Conservation (phyloP, 2,329 filamentous ascomycete genomes). For the Phyllosticta ampelicida region DNA sequence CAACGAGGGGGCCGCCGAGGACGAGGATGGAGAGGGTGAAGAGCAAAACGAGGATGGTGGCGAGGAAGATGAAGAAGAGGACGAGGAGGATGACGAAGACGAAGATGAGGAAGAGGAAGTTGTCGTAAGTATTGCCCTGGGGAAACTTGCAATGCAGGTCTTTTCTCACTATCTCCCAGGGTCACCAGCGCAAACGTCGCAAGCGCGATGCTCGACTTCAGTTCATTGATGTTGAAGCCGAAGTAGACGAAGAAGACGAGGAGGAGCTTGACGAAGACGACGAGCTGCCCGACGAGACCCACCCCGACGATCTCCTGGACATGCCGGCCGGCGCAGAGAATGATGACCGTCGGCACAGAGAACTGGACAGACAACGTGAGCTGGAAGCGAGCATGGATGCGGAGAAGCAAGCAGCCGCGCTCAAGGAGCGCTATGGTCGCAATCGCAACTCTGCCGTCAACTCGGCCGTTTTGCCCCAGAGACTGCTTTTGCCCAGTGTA, state of each 20-base stretch:
- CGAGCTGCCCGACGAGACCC: constrained; percentile 77
- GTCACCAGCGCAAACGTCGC: constrained; percentile 67
- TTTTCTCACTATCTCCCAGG: constrained; percentile 28
- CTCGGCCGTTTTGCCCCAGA: constrained; percentile 69
- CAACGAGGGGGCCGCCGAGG: constrained; percentile 7
- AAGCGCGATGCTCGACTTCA: constrained; percentile 64
- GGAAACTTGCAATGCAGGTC: constrained; percentile 16
- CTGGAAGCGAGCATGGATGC: constrained; percentile 80
- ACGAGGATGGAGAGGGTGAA: constrained; percentile 24
- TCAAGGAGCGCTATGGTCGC: constrained; percentile 81
- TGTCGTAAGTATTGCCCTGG: constrained; percentile 8
- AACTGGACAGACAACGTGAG: constrained; percentile 86
- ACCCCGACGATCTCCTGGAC: constrained; percentile 81
- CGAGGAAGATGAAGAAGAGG: constrained; percentile 32
- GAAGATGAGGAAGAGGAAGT: constrained; percentile 42
- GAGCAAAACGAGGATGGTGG: constrained; percentile 31
- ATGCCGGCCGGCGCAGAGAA: constrained; percentile 61
- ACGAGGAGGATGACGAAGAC: constrained; percentile 40
- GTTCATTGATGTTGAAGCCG: constrained; percentile 96
- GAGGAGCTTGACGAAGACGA: constrained; percentile 75
- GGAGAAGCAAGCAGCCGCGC: constrained; percentile 79
- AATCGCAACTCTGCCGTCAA: constrained; percentile 58
- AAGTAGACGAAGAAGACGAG: constrained; percentile 90
- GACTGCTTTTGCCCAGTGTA: constrained; percentile 79
- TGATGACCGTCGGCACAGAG: constrained; percentile 85